Evolutionary conservation across 495 filamentous ascomycete genomes (phyloP).

Genomic region (Parachaetomium inaequale): DNA sequence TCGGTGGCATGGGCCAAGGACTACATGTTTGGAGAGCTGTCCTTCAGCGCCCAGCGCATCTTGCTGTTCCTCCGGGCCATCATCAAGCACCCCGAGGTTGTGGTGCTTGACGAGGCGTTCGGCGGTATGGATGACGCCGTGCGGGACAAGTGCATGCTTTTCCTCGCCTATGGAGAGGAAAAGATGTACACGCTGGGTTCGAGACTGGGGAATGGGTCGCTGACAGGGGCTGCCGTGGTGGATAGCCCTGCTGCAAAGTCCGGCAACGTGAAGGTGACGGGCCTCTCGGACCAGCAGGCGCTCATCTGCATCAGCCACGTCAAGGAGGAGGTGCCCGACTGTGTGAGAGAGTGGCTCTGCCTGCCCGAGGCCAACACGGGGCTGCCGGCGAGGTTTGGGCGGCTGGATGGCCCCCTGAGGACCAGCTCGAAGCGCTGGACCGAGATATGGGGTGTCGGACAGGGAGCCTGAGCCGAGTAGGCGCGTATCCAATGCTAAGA

Average conservation of each 20-base stretch:
- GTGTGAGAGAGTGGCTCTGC: conserved; percentile 74
- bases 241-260: conserved; percentile 39
- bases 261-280: conserved; percentile 44
- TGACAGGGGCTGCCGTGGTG: conserved; percentile 30
- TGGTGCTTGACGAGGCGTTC: conserved; percentile 91
- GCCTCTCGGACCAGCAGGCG: conserved; percentile 65
- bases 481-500: too few relatives aligned
- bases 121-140: conserved; percentile 80
- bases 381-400: conserved; percentile 54
- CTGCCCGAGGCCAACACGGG: conserved; percentile 63
- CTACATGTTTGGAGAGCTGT: conserved; percentile 66
- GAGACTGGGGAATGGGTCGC: conserved; percentile 10
- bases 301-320: conserved; percentile 84
- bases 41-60: conserved; percentile 75
- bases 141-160: conserved; percentile 77
- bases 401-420: conserved; percentile 53
- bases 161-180: conserved; percentile 62
- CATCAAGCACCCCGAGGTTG: conserved; percentile 76
- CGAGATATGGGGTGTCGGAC: conserved; percentile 54
- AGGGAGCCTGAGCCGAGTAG: not conserved
- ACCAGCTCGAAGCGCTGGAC: conserved; percentile 52
- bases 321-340: conserved; percentile 81
- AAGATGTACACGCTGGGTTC: conserved; percentile 31
- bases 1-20: conserved; percentile 66
- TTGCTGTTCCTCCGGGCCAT: conserved; percentile 81